Percentiles rank a stretch among this genome's conserved stretches.
These are phyloP conservation scores for Leccinellum luteum DNA, from an alignment of 768 basidiomycete species.

Conservation along the genomic window DNA sequence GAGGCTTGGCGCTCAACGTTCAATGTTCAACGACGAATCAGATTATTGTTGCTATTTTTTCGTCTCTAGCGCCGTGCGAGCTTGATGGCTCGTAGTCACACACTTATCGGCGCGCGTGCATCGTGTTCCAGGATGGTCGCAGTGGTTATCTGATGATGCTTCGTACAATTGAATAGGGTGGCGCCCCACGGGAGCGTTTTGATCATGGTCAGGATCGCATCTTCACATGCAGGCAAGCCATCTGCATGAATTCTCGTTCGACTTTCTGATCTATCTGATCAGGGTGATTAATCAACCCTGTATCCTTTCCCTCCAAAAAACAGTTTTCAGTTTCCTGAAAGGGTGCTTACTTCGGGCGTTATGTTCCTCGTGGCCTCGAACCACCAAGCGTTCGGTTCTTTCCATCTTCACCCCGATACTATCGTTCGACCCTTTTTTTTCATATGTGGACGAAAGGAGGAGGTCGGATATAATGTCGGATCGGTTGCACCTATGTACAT, in stretches of 20 bases:
- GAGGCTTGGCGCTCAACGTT: background rate
- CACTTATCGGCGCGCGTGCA: background rate
- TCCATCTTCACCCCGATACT: background rate
- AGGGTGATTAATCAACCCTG: background rate
- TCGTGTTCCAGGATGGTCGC: background rate
- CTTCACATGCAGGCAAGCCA: background rate
- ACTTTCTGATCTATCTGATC: background rate
- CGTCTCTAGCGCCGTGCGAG: background rate
- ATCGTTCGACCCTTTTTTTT: background rate
- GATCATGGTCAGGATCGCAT: conserved; percentile 9
- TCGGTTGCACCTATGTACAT: background rate
- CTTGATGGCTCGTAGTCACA: background rate
- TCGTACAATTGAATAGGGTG: background rate
- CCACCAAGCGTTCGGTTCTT: background rate
- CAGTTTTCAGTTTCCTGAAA: background rate
- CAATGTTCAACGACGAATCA: too few relatives aligned
- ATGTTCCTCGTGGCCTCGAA: background rate
- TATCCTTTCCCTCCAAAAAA: background rate
- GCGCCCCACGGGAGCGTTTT: background rate
- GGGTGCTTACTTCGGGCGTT: background rate
- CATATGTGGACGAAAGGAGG: background rate
- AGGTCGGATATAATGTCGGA: background rate
- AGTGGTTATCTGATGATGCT: background rate
- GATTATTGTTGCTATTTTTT: background rate
- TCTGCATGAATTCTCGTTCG: background rate